phyloP scores from a whole-genome alignment of 2,329 filamentous ascomycete genomes.

The Pseudogymnoascus sp. region DNA sequence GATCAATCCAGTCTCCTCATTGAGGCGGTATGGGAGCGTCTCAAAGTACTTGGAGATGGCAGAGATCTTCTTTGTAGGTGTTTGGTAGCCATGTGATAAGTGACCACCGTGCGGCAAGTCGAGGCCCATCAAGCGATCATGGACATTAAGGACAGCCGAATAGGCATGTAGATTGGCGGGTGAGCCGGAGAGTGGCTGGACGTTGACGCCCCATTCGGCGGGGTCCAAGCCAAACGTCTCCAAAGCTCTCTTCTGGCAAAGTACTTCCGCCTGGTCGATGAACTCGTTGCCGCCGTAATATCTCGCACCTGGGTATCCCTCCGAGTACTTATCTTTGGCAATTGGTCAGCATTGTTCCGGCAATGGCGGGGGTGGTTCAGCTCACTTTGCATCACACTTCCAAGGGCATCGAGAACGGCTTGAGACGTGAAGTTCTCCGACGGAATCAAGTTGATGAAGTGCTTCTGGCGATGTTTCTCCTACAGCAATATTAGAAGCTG shows the following conservation, averaged over 20 bases:
- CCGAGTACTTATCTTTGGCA: constrained; percentile 83
- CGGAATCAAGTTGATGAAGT: constrained; percentile 95
- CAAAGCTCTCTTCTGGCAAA: constrained; percentile 85
- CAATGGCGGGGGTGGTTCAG: constrained; percentile 15
- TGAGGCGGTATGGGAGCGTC: constrained; percentile 87
- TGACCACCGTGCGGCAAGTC: constrained; percentile 12
- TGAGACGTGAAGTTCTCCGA: constrained; percentile 95
- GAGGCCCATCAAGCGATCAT: constrained; percentile 86
- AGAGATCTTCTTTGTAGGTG: constrained; percentile 89
- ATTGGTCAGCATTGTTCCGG: constrained; percentile 20
- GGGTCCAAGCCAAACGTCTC: constrained; percentile 77
- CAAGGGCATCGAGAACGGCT: constrained; percentile 82
- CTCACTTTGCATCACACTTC: constrained; percentile 90
- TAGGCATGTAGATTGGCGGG: constrained; percentile 77
- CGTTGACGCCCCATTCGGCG: constrained; percentile 93
- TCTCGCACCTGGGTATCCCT: constrained; percentile 90
- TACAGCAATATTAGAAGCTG: constrained; percentile 31
- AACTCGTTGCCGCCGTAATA: constrained; percentile 97
- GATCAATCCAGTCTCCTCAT: constrained; percentile 85
- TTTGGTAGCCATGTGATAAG: constrained; percentile 79
- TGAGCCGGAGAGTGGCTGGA: constrained; percentile 58
- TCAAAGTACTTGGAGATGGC: constrained; percentile 98
- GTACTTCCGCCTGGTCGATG: constrained; percentile 81
- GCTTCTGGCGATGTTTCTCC: constrained; percentile 94
- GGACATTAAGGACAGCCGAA: constrained; percentile 82